Evolutionary conservation across 768 basidiomycete species (phyloP).

Genomic region (Serendipita sp.): DNA sequence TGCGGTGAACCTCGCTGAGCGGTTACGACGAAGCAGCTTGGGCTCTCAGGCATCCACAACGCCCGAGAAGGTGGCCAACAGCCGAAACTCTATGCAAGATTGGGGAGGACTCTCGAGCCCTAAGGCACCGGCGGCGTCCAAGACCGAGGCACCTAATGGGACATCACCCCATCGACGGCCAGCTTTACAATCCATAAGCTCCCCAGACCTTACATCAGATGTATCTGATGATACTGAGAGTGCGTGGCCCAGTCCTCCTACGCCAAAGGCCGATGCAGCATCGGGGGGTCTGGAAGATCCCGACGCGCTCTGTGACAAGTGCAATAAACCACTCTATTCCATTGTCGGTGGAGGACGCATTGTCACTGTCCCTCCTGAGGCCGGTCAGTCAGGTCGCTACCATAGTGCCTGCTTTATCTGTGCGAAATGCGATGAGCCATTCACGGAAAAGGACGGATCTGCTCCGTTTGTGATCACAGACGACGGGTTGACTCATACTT

Average conservation of each 20-base stretch:
- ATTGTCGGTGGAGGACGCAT: slow-evolving; percentile 44
- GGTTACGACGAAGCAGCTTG: not conserved
- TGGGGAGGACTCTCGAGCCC: not conserved
- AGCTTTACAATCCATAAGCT: not conserved
- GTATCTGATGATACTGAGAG: not conserved
- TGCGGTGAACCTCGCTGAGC: not conserved
- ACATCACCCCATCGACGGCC: no score
- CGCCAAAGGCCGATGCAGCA: not conserved
- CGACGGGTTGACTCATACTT: slow-evolving; percentile 51
- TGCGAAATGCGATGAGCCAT: slow-evolving; percentile 42
- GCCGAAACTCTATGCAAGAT: not conserved
- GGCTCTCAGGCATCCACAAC: not conserved
- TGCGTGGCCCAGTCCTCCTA: not conserved
- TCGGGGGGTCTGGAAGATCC: slow-evolving; percentile 9
- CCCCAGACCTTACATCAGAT: not conserved
- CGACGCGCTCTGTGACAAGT: slow-evolving; percentile 42
- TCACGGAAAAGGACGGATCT: slow-evolving; percentile 48
- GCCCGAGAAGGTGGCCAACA: not conserved
- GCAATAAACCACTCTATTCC: slow-evolving; percentile 41
- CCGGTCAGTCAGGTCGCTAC: slow-evolving; percentile 39
- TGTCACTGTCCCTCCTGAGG: slow-evolving; percentile 48
- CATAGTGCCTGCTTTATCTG: slow-evolving; percentile 69
- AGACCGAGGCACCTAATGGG: not conserved
- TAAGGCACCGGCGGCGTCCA: not conserved
- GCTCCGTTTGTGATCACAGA: slow-evolving; percentile 55